Evolutionary conservation across 2,329 filamentous ascomycete genomes (phyloP), one percentile per base, ranked within the genome.

Genomic region (Scolecobasidium constrictum): DNA sequence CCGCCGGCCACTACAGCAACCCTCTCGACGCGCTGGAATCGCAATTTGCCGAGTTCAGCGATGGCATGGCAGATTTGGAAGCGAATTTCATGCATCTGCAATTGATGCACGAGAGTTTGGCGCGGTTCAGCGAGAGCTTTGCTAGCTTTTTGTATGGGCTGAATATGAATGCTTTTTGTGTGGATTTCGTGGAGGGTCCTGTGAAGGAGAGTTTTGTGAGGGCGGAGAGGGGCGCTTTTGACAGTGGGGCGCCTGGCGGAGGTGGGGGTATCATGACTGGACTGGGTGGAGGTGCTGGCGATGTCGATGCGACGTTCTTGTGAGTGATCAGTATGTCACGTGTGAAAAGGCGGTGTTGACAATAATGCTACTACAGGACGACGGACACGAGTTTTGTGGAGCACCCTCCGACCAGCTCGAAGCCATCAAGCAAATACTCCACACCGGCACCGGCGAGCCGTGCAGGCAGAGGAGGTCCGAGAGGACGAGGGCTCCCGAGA

Each of bases 121-220:
- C 86, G 18, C 78, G 92, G 19, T 98, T 98, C 63, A 90, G 82
- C 62, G 92, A 98, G 70, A 93, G 84, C 56, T 98, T 98, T 62
- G 87, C 87, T 1, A 86, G 83, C 52, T 96, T 98, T 55, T 66
- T 98, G 36, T 98, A 96, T 55, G 92, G 92, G 2, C 63, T 98
- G 59, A 96, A 96, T 58, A 95, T 98, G 88, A 96, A 95, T 62
- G 92, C 92, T 1, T 98, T 96, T 60, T 96, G 90, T 60, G 88
- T 96, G 22, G 92, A 98, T 61, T 98, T 95, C 50, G 85, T 87
- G 0, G 92, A 98, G 77, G 87, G 20, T 9, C 44, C 44, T 6
- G 44, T 34, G 7, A 23, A 26, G 21, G 44, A 46, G 33, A 44
- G 44, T 22, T 46, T 46, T 13, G 18, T n/a, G 18, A 37, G 39